Evolutionary conservation across 495 filamentous ascomycete genomes (phyloP).

Genomic region (Xylaria acuta): DNA sequence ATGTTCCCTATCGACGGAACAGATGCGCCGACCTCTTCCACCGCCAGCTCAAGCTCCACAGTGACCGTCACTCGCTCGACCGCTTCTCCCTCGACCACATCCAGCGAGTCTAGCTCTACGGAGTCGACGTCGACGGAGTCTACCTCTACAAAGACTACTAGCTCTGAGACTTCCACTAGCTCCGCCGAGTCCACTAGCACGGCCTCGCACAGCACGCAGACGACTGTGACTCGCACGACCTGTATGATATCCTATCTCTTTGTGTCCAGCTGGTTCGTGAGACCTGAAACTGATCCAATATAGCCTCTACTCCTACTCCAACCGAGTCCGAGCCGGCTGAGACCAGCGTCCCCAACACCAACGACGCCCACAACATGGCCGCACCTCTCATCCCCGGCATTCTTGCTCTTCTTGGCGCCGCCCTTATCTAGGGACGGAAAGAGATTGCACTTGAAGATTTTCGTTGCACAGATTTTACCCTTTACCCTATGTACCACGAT

Average conservation of each 20-base stretch:
- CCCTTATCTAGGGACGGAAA: slow-evolving; percentile 31
- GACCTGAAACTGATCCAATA: slow-evolving; percentile 27
- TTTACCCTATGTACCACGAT: slow-evolving; percentile 15
- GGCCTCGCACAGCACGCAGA: slow-evolving; percentile 39
- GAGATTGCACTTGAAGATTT: neutral
- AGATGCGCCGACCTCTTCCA: slow-evolving; percentile 31
- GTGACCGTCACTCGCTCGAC: slow-evolving; percentile 30
- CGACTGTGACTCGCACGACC: slow-evolving; percentile 29
- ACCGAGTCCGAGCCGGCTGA: slow-evolving; percentile 26
- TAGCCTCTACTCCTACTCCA: slow-evolving; percentile 29
- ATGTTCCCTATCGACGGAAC: slow-evolving; percentile 45
- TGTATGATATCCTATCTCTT: slow-evolving; percentile 17
- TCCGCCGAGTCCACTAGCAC: slow-evolving; percentile 27
- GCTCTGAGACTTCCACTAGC: slow-evolving; percentile 29
- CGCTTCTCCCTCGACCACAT: slow-evolving; percentile 32
- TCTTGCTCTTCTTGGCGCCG: slow-evolving; percentile 36
- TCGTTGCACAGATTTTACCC: slow-evolving; percentile 6
- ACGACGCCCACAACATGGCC: slow-evolving; percentile 33
- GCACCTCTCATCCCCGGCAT: slow-evolving; percentile 38
- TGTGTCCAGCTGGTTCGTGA: neutral
- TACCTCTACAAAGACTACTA: slow-evolving; percentile 33
- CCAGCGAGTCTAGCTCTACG: slow-evolving; percentile 41
- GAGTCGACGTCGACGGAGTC: slow-evolving; percentile 28
- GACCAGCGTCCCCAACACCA: slow-evolving; percentile 35
- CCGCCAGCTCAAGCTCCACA: slow-evolving; percentile 29